Base-by-base conservation (phyloP, 1,139 yeast species). In the Pichia norvegensis region DNA sequence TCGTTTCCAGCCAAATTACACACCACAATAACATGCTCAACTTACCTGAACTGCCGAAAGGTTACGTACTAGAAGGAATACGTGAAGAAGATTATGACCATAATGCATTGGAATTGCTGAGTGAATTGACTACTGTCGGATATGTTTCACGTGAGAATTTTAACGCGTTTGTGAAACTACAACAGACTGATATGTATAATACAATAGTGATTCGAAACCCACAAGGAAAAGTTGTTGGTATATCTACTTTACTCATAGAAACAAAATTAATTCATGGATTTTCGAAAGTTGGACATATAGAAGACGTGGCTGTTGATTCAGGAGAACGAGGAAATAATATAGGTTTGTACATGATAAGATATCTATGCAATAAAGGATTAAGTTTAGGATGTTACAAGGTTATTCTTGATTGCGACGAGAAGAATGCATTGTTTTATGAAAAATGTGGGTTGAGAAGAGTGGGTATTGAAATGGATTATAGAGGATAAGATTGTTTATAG, bases 271-370 rank as follows among this genome's bases (percentile, higher is more conserved):
- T 83, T 43, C 97, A 90, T 62, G 77, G 70, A 42, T 81, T 94
- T 63, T 95, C 95, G 0, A 65, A 72, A 45, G 95, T 87, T 13
- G 98, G 97, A 5, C 98, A 92, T 65, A 84, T 92, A 52, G 98
- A 92, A 62, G 98, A 92, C 62, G 90, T 92, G 50, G 85, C 97
- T 0, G 95, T 92, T 6, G 75, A 79, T 31, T 64, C 65, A 33
- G 67, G 73, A 16, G 87, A 85, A 62, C 97, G 90, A 59, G 98
- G 98, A 9, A 81, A 82, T 62, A 77, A 78, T 55, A 68, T 92
- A 45, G 98, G 98, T 0, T 67, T 72, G 55, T 67, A 73, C 17
- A 64, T 92, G 66, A 85, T 92, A 55, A 66, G 71, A 27, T 70
- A 76, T 16, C 71, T 92, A 58, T 75, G 82, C 6, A 69, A 69